Conservation (phyloP, 1,284 basidiomycete species). For the Wallemia hederae region DNA sequence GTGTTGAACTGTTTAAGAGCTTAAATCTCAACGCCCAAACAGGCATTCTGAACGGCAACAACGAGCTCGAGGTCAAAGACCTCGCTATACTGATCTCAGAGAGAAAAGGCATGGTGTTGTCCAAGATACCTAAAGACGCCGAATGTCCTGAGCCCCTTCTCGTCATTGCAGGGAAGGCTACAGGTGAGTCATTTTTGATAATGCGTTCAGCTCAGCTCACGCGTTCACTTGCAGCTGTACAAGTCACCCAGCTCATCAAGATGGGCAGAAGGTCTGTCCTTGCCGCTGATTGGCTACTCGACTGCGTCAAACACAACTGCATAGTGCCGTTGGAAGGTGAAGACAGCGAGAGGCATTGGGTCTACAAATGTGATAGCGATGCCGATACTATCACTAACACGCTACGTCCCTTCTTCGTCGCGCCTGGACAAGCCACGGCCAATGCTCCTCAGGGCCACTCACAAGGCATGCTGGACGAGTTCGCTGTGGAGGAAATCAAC, state of each 20-base stretch:
- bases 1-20: too few relatives aligned
- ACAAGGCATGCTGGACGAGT: not conserved
- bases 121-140: conserved; percentile 14
- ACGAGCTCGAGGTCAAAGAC: conserved; percentile 8
- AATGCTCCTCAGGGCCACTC: not conserved
- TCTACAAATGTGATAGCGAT: not conserved
- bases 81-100: conserved; percentile 26
- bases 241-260: conserved; percentile 19
- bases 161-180: conserved; percentile 6
- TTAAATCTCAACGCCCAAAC: conserved; percentile 9
- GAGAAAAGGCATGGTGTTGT: conserved; percentile 42
- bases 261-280: conserved; percentile 30
- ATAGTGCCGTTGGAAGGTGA: conserved; percentile 23
- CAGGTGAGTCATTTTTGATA: conserved; percentile 1
- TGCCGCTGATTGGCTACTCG: conserved; percentile 45
- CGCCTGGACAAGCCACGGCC: too few relatives aligned
- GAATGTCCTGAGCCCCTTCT: conserved; percentile 15
- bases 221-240: not conserved
- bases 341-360: not conserved
- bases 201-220: not conserved
- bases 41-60: conserved; percentile 3
- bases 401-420: not conserved
- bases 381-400: not conserved
- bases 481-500: not conserved
- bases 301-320: conserved; percentile 32